These are phyloP conservation scores for Daldinia childiae DNA, from an alignment of 495 filamentous ascomycete genomes.

Conservation along the genomic window DNA sequence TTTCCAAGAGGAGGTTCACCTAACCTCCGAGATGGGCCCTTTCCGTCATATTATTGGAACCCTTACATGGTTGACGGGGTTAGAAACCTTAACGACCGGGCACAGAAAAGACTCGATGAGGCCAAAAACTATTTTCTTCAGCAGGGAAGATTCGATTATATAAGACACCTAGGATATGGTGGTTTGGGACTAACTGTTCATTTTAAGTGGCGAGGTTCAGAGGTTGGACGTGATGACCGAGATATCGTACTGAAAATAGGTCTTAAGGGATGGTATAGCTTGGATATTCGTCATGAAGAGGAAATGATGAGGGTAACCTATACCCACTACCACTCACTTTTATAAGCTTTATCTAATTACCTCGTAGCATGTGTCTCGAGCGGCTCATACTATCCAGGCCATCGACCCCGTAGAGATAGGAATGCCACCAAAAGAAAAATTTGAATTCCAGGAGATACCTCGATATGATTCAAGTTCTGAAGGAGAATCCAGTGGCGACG, in stretches of 20 bases:
- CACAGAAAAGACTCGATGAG: neutral
- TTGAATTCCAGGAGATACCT: neutral
- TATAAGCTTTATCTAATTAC: neutral
- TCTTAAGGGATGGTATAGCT: neutral
- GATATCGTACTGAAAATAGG: slow-evolving; percentile 18
- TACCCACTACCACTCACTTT: neutral
- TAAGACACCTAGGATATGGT: slow-evolving; percentile 15
- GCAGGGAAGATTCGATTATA: neutral
- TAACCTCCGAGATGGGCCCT: neutral
- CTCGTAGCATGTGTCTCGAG: slow-evolving; percentile 14
- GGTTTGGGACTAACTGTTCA: slow-evolving; percentile 16
- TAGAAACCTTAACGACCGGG: neutral
- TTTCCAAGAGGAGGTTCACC: neutral
- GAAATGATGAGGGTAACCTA: slow-evolving; percentile 7
- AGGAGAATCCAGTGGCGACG: slow-evolving; percentile 11
- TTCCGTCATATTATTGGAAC: no score
- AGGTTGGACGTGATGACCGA: neutral
- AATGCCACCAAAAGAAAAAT: neutral
- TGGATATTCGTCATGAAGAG: slow-evolving; percentile 5
- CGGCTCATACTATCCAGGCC: slow-evolving; percentile 29
- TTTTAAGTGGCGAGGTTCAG: neutral
- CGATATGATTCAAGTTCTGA: neutral
- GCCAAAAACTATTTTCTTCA: neutral
- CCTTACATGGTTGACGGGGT: no score
- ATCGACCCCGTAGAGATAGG: slow-evolving; percentile 7